phyloP scores from a whole-genome alignment of 2,329 filamentous ascomycete genomes.

The Chrysoporthe cubensis region DNA sequence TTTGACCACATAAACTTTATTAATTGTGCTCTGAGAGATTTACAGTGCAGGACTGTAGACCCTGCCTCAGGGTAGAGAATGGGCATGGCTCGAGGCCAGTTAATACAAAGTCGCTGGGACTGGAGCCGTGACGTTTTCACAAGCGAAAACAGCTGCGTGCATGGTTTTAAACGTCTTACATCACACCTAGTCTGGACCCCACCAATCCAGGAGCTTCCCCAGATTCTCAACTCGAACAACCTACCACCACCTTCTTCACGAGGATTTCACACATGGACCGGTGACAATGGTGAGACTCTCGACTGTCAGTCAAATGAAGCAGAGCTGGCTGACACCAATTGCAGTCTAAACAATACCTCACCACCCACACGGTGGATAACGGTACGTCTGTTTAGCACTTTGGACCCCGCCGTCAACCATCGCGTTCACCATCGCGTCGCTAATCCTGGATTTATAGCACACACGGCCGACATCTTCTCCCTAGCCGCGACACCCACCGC shows the following conservation, averaged over 20 bases:
- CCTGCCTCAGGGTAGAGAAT: not conserved
- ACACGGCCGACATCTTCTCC: conserved; percentile 83
- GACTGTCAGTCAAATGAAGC: not conserved
- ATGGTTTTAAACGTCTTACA: conserved; percentile 12
- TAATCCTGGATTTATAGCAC: conserved; percentile 57
- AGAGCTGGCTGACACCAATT: conserved; percentile 27
- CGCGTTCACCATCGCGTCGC: conserved; percentile 19
- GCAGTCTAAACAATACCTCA: conserved; percentile 98
- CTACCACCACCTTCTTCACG: conserved; percentile 30
- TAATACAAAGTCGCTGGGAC: not conserved
- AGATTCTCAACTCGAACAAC: conserved; percentile 25
- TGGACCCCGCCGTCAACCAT: conserved; percentile 38
- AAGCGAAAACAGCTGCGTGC: not conserved
- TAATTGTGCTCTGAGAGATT: not conserved
- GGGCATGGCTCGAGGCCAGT: not conserved
- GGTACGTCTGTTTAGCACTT: conserved; percentile 54
- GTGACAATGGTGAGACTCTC: conserved; percentile 44
- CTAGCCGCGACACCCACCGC: conserved; percentile 74
- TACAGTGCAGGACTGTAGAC: not conserved
- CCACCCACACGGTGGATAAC: conserved; percentile 86
- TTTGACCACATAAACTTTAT: not conserved
- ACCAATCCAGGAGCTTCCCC: conserved; percentile 21
- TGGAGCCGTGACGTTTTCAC: not conserved
- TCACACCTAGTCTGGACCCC: conserved; percentile 22
- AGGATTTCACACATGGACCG: conserved; percentile 39